These are phyloP conservation scores for Scorias spongiosa DNA, from an alignment of 2,329 filamentous ascomycete species.

Conservation along the genomic window DNA sequence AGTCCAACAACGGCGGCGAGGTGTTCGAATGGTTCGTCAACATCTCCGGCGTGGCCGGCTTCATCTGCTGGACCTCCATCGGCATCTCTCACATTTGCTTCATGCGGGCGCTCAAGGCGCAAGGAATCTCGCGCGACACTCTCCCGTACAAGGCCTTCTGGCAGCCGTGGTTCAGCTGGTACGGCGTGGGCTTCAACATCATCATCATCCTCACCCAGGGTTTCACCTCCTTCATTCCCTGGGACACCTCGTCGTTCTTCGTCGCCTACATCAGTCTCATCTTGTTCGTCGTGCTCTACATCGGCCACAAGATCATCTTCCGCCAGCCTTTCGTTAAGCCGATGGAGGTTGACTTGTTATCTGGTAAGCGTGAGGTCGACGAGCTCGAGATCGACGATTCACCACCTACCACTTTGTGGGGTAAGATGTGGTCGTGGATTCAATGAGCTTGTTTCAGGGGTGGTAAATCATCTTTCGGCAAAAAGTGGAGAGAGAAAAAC, in stretches of 20 bases:
- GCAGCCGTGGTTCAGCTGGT: conserved; percentile 38
- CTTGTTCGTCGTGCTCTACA: conserved; percentile 31
- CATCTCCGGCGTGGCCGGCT: conserved; percentile 23
- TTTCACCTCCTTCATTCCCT: conserved; percentile 40
- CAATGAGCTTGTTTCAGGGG: too few species aligned
- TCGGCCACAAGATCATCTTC: conserved; percentile 32
- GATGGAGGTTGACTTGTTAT: conserved; percentile 29
- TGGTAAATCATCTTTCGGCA: too few species aligned
- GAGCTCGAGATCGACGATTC: conserved; percentile 5
- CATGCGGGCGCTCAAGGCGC: conserved; percentile 33
- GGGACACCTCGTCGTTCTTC: conserved; percentile 33
- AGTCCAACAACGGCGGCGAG: conserved; percentile 19
- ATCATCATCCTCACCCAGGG: conserved; percentile 41
- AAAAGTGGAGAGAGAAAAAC: too few species aligned
- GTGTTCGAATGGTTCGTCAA: conserved; percentile 16
- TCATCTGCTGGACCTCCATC: conserved; percentile 25
- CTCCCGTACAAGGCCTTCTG: conserved; percentile 37
- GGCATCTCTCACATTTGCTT: conserved; percentile 36
- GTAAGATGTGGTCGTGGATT: not conserved
- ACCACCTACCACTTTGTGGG: not conserved
- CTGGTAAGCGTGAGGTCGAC: conserved; percentile 32
- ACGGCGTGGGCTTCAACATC: conserved; percentile 33
- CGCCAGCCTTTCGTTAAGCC: conserved; percentile 37
- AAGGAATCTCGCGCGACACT: conserved; percentile 27
- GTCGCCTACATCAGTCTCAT: conserved; percentile 41